Evolutionary conservation across 768 basidiomycete species (phyloP), one percentile per base, ranked within the genome.

Genomic region (Tephrocybe sp.): DNA sequence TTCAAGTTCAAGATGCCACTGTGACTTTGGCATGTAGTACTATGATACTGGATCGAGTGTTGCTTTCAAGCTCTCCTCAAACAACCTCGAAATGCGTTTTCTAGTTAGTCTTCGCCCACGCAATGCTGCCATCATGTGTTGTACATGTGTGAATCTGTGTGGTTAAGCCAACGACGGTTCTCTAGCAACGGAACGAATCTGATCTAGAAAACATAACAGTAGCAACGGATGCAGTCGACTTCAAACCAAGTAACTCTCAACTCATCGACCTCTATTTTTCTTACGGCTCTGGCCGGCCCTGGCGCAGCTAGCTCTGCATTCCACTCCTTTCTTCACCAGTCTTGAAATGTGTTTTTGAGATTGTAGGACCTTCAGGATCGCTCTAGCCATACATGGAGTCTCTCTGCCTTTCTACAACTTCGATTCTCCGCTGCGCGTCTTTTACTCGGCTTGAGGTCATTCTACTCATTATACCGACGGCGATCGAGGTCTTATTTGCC

Each of bases 341-440:
- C 44, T n/a, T 31, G 55, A 55, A 24, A 57, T 58, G 57, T 24
- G 40, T 37, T 53, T 37, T 25, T 36, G 43, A 23, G 22, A 47
- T 48, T 50, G 47, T n/a, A n/a, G n/a, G n/a, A 57, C 46, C 51
- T 36, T n/a, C n/a, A n/a, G n/a, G n/a, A n/a, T n/a, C 39, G 40
- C 42, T 23, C 24, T 39, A 6, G 44, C 41, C 47, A 50, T 42
- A 47, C 65, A 77, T 76, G 76, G 72, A 66, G 69, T 73, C 76
- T 50, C 68, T 81, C 59, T 91, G 88, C 67, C 70, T 91, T 53
- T 90, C 89, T 24, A 69, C 79, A 30, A 79, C 83, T 50, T 67
- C 84, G 33, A 86, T 81, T 54, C 78, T 91, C 54, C 88, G 88
- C 52, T 91, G 88, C 62, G 65, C 77, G 53, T 71, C 75, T 37